phyloP scores from a whole-genome alignment of 768 basidiomycete species.

The Pholiota molesta region DNA sequence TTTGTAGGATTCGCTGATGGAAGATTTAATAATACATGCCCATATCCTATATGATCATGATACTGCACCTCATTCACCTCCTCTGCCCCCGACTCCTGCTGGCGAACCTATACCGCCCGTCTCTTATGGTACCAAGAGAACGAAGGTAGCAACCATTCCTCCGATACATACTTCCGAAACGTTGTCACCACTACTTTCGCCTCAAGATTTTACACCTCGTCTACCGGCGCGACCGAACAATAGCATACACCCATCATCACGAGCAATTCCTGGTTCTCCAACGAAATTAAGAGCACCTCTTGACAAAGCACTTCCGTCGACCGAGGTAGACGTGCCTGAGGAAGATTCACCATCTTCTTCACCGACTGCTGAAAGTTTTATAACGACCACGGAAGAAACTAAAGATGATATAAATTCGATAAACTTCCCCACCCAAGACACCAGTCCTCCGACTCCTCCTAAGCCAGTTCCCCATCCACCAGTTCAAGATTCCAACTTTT shows the following conservation, averaged over 20 bases:
- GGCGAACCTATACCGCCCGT: conserved; percentile 62
- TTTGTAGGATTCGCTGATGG: conserved; percentile 64
- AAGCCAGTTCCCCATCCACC: conserved; percentile 4
- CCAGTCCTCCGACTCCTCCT: conserved; percentile 14
- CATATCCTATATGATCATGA: conserved; percentile 70
- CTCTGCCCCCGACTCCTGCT: conserved; percentile 71
- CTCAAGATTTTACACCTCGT: conserved; percentile 74
- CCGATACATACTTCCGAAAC: conserved; percentile 24
- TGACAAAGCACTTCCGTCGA: conserved; percentile 27
- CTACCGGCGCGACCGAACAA: conserved; percentile 68
- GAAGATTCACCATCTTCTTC: conserved; percentile 32
- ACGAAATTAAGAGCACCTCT: conserved; percentile 35
- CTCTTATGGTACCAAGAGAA: conserved; percentile 73
- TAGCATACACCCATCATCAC: conserved; percentile 80
- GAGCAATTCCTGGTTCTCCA: conserved; percentile 55
- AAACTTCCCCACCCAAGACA: conserved; percentile 20
- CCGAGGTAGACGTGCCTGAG: conserved; percentile 23
- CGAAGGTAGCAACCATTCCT: conserved; percentile 60
- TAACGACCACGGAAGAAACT: conserved; percentile 13
- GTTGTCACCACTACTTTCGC: conserved; percentile 25
- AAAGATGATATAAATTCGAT: conserved; percentile 23
- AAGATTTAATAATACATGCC: conserved; percentile 79
- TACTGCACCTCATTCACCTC: conserved; percentile 54
- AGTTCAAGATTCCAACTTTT: background rate
- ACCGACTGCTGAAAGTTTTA: conserved; percentile 12